Evolutionary conservation across 2,329 filamentous ascomycete species (phyloP).

Genomic region (Samsoniella hepiali): DNA sequence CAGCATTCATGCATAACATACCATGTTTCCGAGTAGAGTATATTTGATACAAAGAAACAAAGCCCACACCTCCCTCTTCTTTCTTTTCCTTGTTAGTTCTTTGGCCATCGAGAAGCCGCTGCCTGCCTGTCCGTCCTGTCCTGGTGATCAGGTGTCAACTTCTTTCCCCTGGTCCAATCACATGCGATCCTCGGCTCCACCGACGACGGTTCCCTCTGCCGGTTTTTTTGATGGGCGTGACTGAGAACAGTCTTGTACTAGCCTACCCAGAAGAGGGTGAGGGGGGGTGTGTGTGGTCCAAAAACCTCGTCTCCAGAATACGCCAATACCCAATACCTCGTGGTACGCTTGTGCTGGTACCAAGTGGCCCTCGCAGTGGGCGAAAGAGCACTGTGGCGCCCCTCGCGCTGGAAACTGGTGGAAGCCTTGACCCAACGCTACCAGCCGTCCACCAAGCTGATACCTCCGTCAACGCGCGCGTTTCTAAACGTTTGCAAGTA

Average conservation of each 20-base stretch:
- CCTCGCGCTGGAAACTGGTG: slow-evolving; percentile 13
- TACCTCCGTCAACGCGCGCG: background rate
- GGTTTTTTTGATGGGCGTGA: background rate
- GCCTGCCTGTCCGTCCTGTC: background rate
- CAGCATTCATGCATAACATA: background rate
- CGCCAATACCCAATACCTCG: background rate
- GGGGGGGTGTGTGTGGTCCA: background rate
- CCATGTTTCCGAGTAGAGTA: background rate
- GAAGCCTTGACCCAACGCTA: slow-evolving; percentile 1
- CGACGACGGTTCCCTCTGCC: slow-evolving; percentile 8
- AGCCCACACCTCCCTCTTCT: background rate
- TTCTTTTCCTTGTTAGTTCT: background rate
- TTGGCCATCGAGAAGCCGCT: background rate
- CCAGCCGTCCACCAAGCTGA: too few species aligned
- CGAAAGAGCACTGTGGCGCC: background rate
- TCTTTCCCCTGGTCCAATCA: slow-evolving; percentile 3
- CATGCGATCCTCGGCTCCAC: slow-evolving; percentile 7
- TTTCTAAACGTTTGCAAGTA: background rate
- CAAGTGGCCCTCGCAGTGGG: background rate
- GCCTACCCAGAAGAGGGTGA: background rate
- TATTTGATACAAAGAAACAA: background rate
- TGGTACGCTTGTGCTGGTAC: background rate
- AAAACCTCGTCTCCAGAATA: background rate
- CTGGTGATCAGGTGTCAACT: slow-evolving; percentile 10
- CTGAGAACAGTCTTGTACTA: background rate